A percentile compares a stretch with the other conserved stretches of the same genome.
Conservation (phyloP, 345 rosid species). For the Garcia nutans region DNA sequence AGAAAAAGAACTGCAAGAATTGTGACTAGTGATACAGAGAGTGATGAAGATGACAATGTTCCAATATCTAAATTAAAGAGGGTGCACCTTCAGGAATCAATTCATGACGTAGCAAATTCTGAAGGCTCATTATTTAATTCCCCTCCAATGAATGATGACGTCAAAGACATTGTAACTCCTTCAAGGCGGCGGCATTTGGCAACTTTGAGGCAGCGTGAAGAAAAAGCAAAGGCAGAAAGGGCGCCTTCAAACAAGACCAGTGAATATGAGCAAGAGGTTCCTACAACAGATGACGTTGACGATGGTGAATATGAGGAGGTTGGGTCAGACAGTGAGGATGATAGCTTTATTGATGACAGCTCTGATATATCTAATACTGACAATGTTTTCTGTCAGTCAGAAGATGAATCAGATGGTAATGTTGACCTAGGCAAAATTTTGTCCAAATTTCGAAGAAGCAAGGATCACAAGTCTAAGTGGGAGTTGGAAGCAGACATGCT, state of each 20-base stretch:
- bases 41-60: constrained; percentile 46
- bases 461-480: constrained; percentile 46
- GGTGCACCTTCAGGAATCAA: constrained; percentile 23
- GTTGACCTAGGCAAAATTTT: constrained; percentile 34
- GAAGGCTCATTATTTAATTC: constrained; percentile 11
- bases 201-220: constrained; percentile 39
- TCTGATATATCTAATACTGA: constrained; percentile 25
- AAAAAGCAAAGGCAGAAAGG: constrained; percentile 12
- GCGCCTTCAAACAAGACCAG: constrained; percentile 19
- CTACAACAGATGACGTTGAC: constrained; percentile 34
- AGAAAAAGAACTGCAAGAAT: constrained; percentile 53
- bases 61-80: constrained; percentile 48
- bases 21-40: constrained; percentile 59
- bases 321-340: constrained; percentile 44
- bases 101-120: constrained; percentile 12
- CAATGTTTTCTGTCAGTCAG: constrained; percentile 1
- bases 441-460: constrained; percentile 49
- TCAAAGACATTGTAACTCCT: constrained; percentile 12
- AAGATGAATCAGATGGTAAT: constrained; percentile 40
- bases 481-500: constrained; percentile 65
- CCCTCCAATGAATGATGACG: constrained; percentile 16
- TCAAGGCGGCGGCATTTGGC: constrained; percentile 38
- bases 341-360: constrained; percentile 59
- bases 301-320: constrained; percentile 41
- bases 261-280: constrained; percentile 29